phyloP scores from a whole-genome alignment of 2,329 filamentous ascomycete species.

The Calonectria leucothoes region DNA sequence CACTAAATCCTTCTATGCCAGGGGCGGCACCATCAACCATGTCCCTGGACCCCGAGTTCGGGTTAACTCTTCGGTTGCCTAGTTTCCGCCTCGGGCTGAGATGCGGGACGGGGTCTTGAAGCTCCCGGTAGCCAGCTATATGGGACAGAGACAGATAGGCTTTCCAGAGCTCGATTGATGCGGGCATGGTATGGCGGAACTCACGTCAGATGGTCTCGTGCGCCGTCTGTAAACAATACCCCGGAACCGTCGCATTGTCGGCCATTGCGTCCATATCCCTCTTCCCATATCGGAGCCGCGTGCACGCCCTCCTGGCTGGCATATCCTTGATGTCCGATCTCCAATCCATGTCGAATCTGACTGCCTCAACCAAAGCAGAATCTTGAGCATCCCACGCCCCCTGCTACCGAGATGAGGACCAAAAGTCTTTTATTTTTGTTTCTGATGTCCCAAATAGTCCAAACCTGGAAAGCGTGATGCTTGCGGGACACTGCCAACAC shows the following conservation, averaged over 20 bases:
- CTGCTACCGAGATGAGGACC: slow-evolving; percentile 27
- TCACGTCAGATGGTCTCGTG: slow-evolving; percentile 9
- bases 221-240: neutral
- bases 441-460: neutral
- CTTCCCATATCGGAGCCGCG: neutral
- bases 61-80: neutral
- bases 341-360: slow-evolving; percentile 32
- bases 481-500: slow-evolving; percentile 25
- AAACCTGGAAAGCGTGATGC: slow-evolving; percentile 24
- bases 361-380: slow-evolving; percentile 11
- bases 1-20: neutral
- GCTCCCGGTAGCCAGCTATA: neutral
- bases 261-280: neutral
- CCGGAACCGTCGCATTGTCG: neutral
- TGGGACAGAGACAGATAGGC: slow-evolving; percentile 8
- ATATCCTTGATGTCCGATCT: slow-evolving; percentile 31
- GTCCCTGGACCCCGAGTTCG: slow-evolving; percentile 12
- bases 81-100: slow-evolving; percentile 12
- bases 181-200: neutral
- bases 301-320: slow-evolving; percentile 10
- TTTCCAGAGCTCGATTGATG: slow-evolving; percentile 5
- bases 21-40: neutral
- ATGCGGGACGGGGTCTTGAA: neutral
- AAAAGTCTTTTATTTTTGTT: neutral
- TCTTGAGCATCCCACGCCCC: slow-evolving; percentile 14